Evolutionary conservation across 768 basidiomycete species (phyloP), one percentile per base, ranked within the genome.

Genomic region (Agaricus subrufescens): DNA sequence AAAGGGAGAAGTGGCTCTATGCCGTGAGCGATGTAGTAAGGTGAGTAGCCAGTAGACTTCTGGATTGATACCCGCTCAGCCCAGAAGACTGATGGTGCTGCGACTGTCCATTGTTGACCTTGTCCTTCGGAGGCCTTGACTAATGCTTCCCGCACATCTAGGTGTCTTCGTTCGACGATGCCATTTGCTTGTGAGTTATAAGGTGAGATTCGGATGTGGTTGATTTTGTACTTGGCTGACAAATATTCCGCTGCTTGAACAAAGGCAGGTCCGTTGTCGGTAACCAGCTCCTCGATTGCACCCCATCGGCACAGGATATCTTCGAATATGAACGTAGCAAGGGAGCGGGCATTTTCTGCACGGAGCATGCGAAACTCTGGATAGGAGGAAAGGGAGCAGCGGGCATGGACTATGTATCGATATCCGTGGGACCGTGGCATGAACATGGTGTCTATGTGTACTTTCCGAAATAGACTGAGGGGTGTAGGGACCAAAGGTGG

Each of bases 181-280:
- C 77, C 68, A n/a, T 80, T 78, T 0, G 73, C 72, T 2, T 62
- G 67, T 0, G 71, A 76, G 51, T 79, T 79, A 62, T 78, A 79
- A 0, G 69, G 61, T 0, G 69, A 74, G 2, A 79, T 76, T 0
- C 63, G 56, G 14, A 79, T 77, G 39, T 76, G 73, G 0, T 58
- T 50, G 15, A 80, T 75, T 2, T 70, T 54, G 15, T 71, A 71
- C 10, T 60, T n/a, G n/a, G n/a, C n/a, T n/a, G n/a, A n/a, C n/a
- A n/a, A n/a, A n/a, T n/a, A n/a, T n/a, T n/a, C n/a, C n/a, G n/a
- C n/a, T n/a, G n/a, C n/a, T n/a, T n/a, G n/a, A n/a, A n/a, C n/a
- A n/a, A n/a, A n/a, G n/a, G 66, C 65, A 0, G 65, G 57, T 0
- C 73, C 67, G 30, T 62, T 62, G 57, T 76, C 76, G 43, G 67